Base-by-base conservation (phyloP, 345 rosid species). In the Ceriops zippeliana region DNA sequence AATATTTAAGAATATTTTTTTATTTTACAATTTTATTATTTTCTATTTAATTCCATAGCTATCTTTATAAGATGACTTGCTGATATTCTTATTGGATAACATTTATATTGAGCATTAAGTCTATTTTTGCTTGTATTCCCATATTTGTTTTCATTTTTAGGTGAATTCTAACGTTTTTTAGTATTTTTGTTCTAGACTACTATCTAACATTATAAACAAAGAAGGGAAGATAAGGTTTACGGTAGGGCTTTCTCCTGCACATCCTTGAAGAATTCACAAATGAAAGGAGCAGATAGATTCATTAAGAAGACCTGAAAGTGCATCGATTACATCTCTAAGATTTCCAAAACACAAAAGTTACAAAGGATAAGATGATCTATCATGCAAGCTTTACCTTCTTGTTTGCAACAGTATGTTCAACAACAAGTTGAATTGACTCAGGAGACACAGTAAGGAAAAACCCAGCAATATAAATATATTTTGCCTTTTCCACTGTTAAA, bases 211-310 rank as follows among this genome's bases (percentile, higher is more conserved):
- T 31, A 17, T 51, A 21, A 67, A 63, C 27, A 52, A 60, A 61
- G 37, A 16, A 27, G 27, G 15, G 52, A 58, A 17, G 27, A 52
- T 24, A 30, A 54, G 59, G 68, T 92, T 89, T 84, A 95, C 97
- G 93, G 87, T n/a, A 95, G 66, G 76, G 68, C 76, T 77, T 89
- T 92, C 75, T 82, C 97, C 28, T 81, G 91, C 7, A 63, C 89
- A 60, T 95, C 98, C 92, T 86, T 91, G 84, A 90, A 95, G 84
- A 95, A 95, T 78, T 95, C 99, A 26, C 97, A 95, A 77, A 95
- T 88, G 82, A 88, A 95, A 56, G 97, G 93, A 77, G 97, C 99
- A 81, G 98, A 85, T 65, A 91, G 99, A 81, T 95, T 95, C 96
- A 87, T 95, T 51, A 75, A 38, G 77, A 95, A 95, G 61, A 86